phyloP scores from a whole-genome alignment of 1,139 yeast species.

The Lizanozyma gosingica region DNA sequence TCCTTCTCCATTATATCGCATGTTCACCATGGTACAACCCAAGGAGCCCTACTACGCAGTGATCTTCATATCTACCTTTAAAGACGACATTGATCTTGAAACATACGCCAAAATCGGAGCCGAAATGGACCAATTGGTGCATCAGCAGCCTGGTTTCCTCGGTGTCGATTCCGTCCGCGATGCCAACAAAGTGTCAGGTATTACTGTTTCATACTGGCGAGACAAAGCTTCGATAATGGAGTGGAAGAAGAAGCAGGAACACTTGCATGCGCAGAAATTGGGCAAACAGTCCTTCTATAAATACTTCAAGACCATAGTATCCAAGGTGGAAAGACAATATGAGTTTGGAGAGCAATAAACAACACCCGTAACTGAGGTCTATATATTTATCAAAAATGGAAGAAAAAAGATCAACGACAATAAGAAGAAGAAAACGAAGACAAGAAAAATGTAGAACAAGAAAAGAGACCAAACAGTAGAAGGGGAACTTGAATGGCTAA shows the following conservation, averaged over 20 bases:
- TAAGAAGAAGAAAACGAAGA: background rate
- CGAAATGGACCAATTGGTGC: constrained; percentile 9
- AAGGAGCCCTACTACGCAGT: constrained; percentile 11
- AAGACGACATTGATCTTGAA: constrained; percentile 2
- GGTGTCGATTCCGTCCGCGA: constrained; percentile 12
- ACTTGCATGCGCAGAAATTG: constrained; percentile 9
- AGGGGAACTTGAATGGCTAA: too few relatives aligned
- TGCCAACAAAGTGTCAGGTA: constrained; percentile 7
- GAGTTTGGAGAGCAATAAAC: constrained; percentile 1
- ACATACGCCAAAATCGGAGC: constrained; percentile 6
- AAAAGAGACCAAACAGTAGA: too few relatives aligned
- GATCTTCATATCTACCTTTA: constrained; percentile 7
- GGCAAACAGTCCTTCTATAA: constrained; percentile 9
- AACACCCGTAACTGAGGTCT: background rate
- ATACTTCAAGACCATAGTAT: constrained; percentile 8
- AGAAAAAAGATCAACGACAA: too few relatives aligned
- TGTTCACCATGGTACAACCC: constrained; percentile 3
- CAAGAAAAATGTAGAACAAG: too few relatives aligned
- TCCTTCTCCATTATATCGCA: too few relatives aligned
- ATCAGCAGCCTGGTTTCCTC: constrained; percentile 9
- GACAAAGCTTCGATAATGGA: constrained; percentile 7
- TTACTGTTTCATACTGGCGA: constrained; percentile 13
- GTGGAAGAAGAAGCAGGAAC: constrained; percentile 11
- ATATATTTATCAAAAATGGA: too few relatives aligned
- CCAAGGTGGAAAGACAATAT: constrained; percentile 11